phyloP scores from a whole-genome alignment of 2,329 filamentous ascomycete genomes.

The Hyphodiscus sp. region DNA sequence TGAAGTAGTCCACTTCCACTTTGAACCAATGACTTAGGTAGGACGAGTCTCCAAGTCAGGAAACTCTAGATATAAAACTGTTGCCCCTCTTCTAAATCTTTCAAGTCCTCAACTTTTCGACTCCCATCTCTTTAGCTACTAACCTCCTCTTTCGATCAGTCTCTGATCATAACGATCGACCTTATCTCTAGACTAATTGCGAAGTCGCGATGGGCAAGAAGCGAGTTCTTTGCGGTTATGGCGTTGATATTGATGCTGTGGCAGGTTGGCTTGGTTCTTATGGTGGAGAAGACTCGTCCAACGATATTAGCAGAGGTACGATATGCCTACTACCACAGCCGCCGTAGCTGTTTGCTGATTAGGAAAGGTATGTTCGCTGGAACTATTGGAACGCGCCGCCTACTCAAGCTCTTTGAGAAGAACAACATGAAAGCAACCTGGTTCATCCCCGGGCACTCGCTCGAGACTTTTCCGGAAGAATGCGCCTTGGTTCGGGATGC shows the following conservation, averaged over 20 bases:
- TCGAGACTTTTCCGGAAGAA: slow-evolving; percentile 62
- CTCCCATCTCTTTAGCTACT: background rate
- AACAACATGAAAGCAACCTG: slow-evolving; percentile 65
- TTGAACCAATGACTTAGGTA: background rate
- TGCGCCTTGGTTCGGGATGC: slow-evolving; percentile 54
- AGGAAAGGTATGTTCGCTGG: slow-evolving; percentile 56
- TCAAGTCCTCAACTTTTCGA: background rate
- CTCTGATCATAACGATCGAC: background rate
- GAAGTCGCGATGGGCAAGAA: slow-evolving; percentile 37
- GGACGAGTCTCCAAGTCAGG: background rate
- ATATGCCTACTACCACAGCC: background rate
- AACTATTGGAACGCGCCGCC: slow-evolving; percentile 55
- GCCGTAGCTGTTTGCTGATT: background rate
- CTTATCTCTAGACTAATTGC: background rate
- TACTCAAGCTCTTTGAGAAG: slow-evolving; percentile 66
- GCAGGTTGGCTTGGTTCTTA: slow-evolving; percentile 72
- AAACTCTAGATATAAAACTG: background rate
- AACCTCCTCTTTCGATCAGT: background rate
- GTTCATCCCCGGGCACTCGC: slow-evolving; percentile 58
- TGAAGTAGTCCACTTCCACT: background rate
- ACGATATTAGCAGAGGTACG: slow-evolving; percentile 63
- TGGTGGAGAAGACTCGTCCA: slow-evolving; percentile 64
- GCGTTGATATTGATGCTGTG: slow-evolving; percentile 71
- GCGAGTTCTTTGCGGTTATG: slow-evolving; percentile 52
- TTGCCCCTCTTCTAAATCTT: background rate